phyloP scores from a whole-genome alignment of 2,329 filamentous ascomycete genomes.

The Myrmaecium sp. region DNA sequence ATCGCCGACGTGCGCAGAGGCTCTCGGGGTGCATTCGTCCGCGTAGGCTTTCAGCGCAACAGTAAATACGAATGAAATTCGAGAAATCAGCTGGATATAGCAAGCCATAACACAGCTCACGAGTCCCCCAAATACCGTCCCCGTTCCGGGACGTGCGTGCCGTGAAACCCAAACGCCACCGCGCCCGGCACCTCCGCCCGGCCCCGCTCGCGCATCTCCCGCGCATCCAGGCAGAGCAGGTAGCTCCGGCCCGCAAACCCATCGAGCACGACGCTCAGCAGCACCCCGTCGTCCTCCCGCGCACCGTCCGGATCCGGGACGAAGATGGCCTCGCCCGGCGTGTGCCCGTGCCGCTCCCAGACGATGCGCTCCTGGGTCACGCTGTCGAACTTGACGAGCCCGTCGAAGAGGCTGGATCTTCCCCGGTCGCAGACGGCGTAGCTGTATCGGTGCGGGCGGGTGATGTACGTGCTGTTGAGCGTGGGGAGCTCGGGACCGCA shows the following conservation, averaged over 20 bases:
- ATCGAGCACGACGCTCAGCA: slow-evolving; percentile 48
- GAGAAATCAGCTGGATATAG: too few species aligned
- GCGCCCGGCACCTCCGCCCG: slow-evolving; percentile 45
- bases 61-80: too few species aligned
- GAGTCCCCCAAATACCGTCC: slow-evolving; percentile 5
- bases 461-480: slow-evolving; percentile 42
- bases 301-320: slow-evolving; percentile 33
- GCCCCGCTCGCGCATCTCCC: slow-evolving; percentile 44
- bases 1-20: too few species aligned
- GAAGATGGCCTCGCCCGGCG: slow-evolving; percentile 55
- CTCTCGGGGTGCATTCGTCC: too few species aligned
- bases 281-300: slow-evolving; percentile 45
- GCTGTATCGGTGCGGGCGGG: slow-evolving; percentile 39
- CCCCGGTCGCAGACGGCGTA: slow-evolving; percentile 42
- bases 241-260: slow-evolving; percentile 43
- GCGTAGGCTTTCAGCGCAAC: too few species aligned
- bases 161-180: slow-evolving; percentile 50
- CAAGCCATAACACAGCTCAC: too few species aligned
- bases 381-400: slow-evolving; percentile 48
- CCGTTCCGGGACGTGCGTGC: slow-evolving; percentile 27
- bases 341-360: slow-evolving; percentile 45
- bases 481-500: slow-evolving; percentile 43
- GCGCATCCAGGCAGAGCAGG: slow-evolving; percentile 47
- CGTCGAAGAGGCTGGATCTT: slow-evolving; percentile 43
- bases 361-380: slow-evolving; percentile 32